phyloP scores from a whole-genome alignment of 2,329 filamentous ascomycete species.

The Nemania abortiva region DNA sequence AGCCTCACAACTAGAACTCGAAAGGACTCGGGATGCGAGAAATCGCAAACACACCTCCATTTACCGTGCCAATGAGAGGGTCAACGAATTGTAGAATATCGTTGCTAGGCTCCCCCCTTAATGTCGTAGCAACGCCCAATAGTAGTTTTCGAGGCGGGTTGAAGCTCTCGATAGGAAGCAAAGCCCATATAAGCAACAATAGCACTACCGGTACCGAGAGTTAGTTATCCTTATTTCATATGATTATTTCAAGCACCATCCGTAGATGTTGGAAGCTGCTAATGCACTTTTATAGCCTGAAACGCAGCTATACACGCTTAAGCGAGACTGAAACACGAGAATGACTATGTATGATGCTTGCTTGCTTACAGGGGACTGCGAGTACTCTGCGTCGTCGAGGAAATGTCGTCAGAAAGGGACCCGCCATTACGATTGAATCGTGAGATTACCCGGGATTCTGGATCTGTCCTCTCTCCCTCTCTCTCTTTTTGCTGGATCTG shows the following conservation, averaged over 20 bases:
- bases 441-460: not conserved
- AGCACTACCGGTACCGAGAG: constrained; percentile 38
- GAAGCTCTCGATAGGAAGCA: constrained; percentile 43
- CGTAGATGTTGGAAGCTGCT: not conserved
- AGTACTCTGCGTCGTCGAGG: constrained; percentile 45
- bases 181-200: constrained; percentile 45
- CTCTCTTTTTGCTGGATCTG: not conserved
- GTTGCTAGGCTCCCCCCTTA: constrained; percentile 36
- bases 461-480: not conserved
- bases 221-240: no score
- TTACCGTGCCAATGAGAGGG: constrained; percentile 51
- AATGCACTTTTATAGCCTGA: not conserved
- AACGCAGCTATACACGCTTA: not conserved
- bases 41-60: constrained; percentile 46
- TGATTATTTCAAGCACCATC: constrained; percentile 33
- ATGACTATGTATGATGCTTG: no score
- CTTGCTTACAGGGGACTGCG: constrained; percentile 23
- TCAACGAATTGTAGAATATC: constrained; percentile 48
- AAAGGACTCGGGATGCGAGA: not conserved
- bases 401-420: constrained; percentile 43
- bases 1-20: constrained; percentile 26
- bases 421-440: constrained; percentile 35
- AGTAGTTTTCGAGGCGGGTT: constrained; percentile 44
- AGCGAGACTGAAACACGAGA: not conserved
- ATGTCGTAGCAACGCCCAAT: constrained; percentile 34